Conservation (phyloP, 345 rosid species). For the Angophora floribunda region DNA sequence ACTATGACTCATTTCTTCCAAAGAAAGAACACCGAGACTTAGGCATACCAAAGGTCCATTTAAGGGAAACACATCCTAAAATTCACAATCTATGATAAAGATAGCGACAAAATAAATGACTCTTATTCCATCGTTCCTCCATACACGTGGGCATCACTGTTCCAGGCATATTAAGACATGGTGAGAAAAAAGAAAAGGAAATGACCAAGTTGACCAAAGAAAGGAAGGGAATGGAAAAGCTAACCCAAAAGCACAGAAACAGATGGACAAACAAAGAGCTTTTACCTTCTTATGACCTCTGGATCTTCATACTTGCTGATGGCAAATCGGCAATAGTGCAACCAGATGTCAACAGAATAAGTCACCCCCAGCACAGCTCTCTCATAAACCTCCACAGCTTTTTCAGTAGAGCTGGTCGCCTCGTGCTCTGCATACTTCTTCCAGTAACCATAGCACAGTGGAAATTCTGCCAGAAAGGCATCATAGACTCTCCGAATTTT, state of each 20-base stretch:
- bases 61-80: constrained; percentile 6
- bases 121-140: constrained; percentile 45
- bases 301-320: constrained; percentile 87
- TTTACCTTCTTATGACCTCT: constrained; percentile 89
- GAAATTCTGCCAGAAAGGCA: constrained; percentile 88
- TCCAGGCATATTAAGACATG: constrained; percentile 51
- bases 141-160: constrained; percentile 57
- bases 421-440: constrained; percentile 98
- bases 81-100: constrained; percentile 9
- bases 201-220: constrained; percentile 14
- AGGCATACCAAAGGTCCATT: constrained; percentile 3
- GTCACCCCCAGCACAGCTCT: constrained; percentile 89
- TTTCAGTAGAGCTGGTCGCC: constrained; percentile 86
- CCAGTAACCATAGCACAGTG: constrained; percentile 98
- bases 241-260: constrained; percentile 14
- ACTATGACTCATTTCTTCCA: constrained; percentile 20
- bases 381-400: constrained; percentile 93
- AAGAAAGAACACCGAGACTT: constrained; percentile 12
- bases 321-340: constrained; percentile 81
- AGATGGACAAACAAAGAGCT: constrained; percentile 3
- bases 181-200: constrained; percentile 52
- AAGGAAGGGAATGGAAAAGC: constrained; percentile 20
- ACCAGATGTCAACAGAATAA: constrained; percentile 97
- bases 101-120: constrained; percentile 11
- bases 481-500: constrained; percentile 85